Percentiles rank a stretch among this genome's conserved stretches.
phyloP scores from a whole-genome alignment of 2,329 filamentous ascomycete genomes.

The Penicillium sp. region DNA sequence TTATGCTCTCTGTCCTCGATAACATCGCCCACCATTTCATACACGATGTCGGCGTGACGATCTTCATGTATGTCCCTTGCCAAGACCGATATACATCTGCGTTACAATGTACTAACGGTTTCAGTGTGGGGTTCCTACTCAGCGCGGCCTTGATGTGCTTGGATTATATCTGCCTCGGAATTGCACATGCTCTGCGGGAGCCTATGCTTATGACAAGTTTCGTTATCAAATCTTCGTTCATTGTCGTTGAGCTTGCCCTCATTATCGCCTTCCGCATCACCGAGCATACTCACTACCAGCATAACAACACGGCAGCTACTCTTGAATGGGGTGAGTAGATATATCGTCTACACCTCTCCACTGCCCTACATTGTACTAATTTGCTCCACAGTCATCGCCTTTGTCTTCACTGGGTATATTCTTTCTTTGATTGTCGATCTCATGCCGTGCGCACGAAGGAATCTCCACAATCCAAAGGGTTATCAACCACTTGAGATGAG shows the following conservation, averaged over 20 bases:
- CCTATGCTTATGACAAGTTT: conserved; percentile 22
- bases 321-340: conserved; percentile 20
- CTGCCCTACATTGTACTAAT: conserved; percentile 1
- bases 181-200: conserved; percentile 11
- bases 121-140: conserved; percentile 16
- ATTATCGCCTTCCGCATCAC: conserved; percentile 20
- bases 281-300: conserved; percentile 11
- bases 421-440: conserved; percentile 21
- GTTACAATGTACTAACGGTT: conserved; percentile 5
- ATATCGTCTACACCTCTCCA: background rate
- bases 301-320: conserved; percentile 18
- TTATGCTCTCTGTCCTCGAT: conserved; percentile 19
- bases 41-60: conserved; percentile 20
- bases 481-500: conserved; percentile 21
- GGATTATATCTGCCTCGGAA: conserved; percentile 20
- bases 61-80: conserved; percentile 17
- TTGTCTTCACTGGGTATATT: conserved; percentile 21
- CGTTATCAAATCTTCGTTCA: conserved; percentile 19
- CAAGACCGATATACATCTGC: background rate
- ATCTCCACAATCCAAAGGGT: conserved; percentile 9
- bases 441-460: conserved; percentile 12
- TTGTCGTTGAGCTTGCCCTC: conserved; percentile 19
- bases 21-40: conserved; percentile 18
- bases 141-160: conserved; percentile 19
- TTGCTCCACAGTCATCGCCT: conserved; percentile 14